Percentiles rank a stretch among this genome's conserved stretches.
These are phyloP conservation scores for Crassisporium funariophilum DNA, from an alignment of 768 basidiomycete genomes.

Conservation along the genomic window DNA sequence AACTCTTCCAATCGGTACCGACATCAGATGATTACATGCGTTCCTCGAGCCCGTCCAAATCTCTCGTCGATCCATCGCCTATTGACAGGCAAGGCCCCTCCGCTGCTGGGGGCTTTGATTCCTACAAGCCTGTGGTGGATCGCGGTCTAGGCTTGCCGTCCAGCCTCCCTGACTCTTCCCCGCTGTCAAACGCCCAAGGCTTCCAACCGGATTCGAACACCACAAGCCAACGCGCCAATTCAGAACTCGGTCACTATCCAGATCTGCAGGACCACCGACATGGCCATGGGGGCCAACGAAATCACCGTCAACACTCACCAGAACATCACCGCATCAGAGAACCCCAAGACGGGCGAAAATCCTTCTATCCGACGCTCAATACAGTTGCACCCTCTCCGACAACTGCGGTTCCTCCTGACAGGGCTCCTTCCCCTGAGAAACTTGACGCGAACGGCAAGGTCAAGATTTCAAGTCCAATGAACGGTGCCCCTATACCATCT, in stretches of 20 bases:
- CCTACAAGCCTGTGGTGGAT: constrained; percentile 39
- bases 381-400: constrained; percentile 51
- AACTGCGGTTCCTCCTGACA: constrained; percentile 46
- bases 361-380: constrained; percentile 62
- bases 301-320: constrained; percentile 49
- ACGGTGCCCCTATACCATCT: constrained; percentile 80
- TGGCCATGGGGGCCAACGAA: constrained; percentile 19
- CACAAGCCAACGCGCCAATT: constrained; percentile 64
- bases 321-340: constrained; percentile 57
- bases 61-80: constrained; percentile 48
- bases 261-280: constrained; percentile 51
- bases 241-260: constrained; percentile 80
- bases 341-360: constrained; percentile 55
- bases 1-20: constrained; percentile 55
- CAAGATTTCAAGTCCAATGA: constrained; percentile 89
- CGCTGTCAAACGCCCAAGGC: constrained; percentile 63
- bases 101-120: constrained; percentile 31
- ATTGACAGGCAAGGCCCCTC: constrained; percentile 39
- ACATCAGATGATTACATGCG: constrained; percentile 37
- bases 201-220: constrained; percentile 38
- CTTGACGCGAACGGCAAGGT: constrained; percentile 61
- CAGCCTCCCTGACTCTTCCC: constrained; percentile 55
- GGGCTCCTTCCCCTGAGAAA: constrained; percentile 54
- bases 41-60: constrained; percentile 58
- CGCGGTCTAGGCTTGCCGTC: constrained; percentile 45